Evolutionary conservation across 768 basidiomycete genomes (phyloP).

Genomic region (Hericium erinaceus): DNA sequence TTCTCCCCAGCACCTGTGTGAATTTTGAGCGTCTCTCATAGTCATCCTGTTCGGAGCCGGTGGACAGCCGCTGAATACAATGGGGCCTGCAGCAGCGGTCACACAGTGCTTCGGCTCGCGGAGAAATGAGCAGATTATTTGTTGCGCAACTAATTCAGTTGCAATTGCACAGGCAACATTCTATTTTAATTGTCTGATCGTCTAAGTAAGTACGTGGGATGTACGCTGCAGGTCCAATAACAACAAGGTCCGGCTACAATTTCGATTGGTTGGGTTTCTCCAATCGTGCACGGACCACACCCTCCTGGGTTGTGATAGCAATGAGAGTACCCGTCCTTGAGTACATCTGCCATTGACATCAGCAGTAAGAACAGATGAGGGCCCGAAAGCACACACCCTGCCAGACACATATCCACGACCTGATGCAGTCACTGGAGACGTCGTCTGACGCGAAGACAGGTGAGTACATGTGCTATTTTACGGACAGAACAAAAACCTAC

Average conservation of each 20-base stretch:
- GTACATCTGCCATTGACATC: constrained; percentile 7
- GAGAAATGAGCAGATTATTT: background rate
- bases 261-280: constrained; percentile 2
- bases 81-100: too few relatives aligned
- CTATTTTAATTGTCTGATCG: too few relatives aligned
- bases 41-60: too few relatives aligned
- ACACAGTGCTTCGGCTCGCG: background rate
- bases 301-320: constrained; percentile 11
- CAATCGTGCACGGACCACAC: constrained; percentile 7
- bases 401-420: constrained; percentile 6
- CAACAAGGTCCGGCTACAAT: background rate
- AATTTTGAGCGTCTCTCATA: too few relatives aligned
- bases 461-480: too few relatives aligned
- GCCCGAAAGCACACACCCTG: constrained; percentile 1
- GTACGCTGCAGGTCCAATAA: too few relatives aligned
- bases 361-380: background rate
- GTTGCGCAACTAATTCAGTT: background rate
- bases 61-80: too few relatives aligned
- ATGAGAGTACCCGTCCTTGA: constrained; percentile 7
- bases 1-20: too few relatives aligned
- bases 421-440: constrained; percentile 1
- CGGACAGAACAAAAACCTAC: constrained; percentile 29
- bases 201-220: too few relatives aligned
- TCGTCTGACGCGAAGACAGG: background rate
- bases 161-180: background rate